Evolutionary conservation across 2,329 filamentous ascomycete genomes (phyloP).

Genomic region (Aspergillus neotritici): DNA sequence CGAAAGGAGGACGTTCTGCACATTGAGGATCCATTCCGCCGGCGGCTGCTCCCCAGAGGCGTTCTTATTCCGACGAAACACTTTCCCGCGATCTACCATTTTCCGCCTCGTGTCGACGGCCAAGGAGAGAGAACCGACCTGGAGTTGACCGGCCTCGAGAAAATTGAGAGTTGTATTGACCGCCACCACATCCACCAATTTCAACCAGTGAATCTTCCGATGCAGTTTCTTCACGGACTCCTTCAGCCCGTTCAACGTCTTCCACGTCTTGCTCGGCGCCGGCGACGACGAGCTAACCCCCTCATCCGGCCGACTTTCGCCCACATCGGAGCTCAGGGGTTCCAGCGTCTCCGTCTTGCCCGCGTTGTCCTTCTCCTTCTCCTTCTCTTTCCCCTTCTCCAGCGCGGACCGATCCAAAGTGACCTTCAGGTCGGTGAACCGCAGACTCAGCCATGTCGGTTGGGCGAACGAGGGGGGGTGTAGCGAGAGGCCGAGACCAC

Average conservation of each 20-base stretch:
- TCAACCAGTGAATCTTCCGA: conserved; percentile 78
- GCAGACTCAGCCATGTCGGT: conserved; percentile 91
- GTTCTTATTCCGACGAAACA: conserved; percentile 74
- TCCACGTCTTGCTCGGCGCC: conserved; percentile 69
- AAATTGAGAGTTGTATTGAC: conserved; percentile 72
- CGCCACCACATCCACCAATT: conserved; percentile 81
- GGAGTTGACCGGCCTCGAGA: conserved; percentile 73
- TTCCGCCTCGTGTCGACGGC: conserved; percentile 87
- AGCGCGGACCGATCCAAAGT: conserved; percentile 71
- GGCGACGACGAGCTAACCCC: conserved; percentile 12
- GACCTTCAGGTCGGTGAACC: conserved; percentile 76
- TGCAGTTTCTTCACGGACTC: conserved; percentile 83
- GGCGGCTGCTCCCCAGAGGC: conserved; percentile 61
- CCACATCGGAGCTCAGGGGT: conserved; percentile 15
- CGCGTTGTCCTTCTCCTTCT: conserved; percentile 1
- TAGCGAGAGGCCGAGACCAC: conserved; percentile 78
- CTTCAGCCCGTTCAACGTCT: conserved; percentile 69
- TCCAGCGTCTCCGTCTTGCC: conserved; percentile 18
- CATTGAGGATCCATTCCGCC: conserved; percentile 87
- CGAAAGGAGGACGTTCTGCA: conserved; percentile 83
- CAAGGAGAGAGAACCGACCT: conserved; percentile 76
- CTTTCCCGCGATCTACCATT: conserved; percentile 81
- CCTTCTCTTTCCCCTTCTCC: conserved; percentile 18
- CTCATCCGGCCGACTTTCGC: conserved; percentile 14
- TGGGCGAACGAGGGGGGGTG: conserved; percentile 95